Base-by-base conservation (phyloP, 345 rosid species). In the Mallotus nudiflorus region DNA sequence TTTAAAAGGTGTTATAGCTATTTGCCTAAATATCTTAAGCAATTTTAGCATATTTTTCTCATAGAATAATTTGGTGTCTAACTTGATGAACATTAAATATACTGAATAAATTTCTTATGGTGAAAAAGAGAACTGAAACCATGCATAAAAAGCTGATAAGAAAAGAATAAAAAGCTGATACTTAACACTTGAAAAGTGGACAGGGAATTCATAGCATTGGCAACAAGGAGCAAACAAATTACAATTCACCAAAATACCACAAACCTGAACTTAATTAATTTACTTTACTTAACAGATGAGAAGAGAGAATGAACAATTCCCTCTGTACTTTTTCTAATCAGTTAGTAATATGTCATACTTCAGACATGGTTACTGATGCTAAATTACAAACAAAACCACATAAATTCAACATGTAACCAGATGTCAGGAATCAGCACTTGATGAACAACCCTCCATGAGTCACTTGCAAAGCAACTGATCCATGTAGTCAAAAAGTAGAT, bases 221-320 rank as follows among this genome's bases (percentile, higher is more conserved):
- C 67, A 63, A 28, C 24, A 44, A 40, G 19, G n/a, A 42, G 49
- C 52, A 64, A 64, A 46, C 55, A 35, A 27, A 20, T 59, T 69
- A 15, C 10, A 20, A 20, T 56, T 24, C 24, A 49, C 25, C 40
- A 33, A 39, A 9, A 27, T 54, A 16, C 27, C 40, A 52, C 55
- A 27, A 33, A 29, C 69, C 28, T 22, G 16, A 44, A 62, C 40
- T 54, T 18, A 53, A 13, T 54, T 18, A 53, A 13, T 24, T 75
- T 53, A 35, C 35, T 27, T 20, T 5, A 56, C 57, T 12, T 15
- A 66, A 5, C 39, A 44, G 37, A 45, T 33, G 0, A 25, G 50
- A 52, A 0, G 75, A 79, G 82, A 77, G 81, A 82, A 75, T 73
- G 79, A 82, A 77, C 77, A 71, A 66, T 70, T 84, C 88, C 79